Base-by-base conservation (phyloP, 1,284 basidiomycete species). In the Psilocybe mexicana region DNA sequence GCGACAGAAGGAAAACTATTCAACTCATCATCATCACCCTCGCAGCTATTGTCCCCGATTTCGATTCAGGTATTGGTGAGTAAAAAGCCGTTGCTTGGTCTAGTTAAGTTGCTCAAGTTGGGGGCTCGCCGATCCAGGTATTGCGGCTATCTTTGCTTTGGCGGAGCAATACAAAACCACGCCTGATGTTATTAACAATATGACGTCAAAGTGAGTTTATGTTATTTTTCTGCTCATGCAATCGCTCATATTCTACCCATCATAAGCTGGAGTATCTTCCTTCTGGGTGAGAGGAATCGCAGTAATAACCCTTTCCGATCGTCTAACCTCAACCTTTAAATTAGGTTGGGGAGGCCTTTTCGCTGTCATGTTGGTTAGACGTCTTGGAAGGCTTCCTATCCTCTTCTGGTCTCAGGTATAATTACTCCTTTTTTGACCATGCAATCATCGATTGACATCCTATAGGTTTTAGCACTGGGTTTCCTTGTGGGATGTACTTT, bases 1-100 rank as follows among this genome's bases (percentile, higher is more conserved):
- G 74, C 52, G 60, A 69, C 44, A 55, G 70, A 23, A 70, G 72
- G 38, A 88, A 88, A 71, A 75, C 76, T 43, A 56, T 86, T 2
- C 83, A 84, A 54, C 70, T 88, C 26, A 60, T 84, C 40, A 84
- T 88, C 59, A 75, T 86, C 56, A 87, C 86, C 0, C 67, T 88
- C 38, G 85, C 87, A 7, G 84, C 87, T 2, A 81, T 88, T 42
- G 81, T 87, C 8, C 87, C 87, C 0, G 87, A 88, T 64, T 88
- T 88, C 61, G 83, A 86, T 62, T 87, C 85, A 11, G 85, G 82
- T 0, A 85, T 86, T 60, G 85, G 86, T 84, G 25, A 52, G 76
- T 63, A 43, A 43, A 28, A 23, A 26, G 42, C 18, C 18, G 12
- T 57, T 50, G 2, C 73, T 18, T 25, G 43, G 30, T 30, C 2